Conservation (phyloP, 805 yeast species). For the Saccharomyces paradoxus region DNA sequence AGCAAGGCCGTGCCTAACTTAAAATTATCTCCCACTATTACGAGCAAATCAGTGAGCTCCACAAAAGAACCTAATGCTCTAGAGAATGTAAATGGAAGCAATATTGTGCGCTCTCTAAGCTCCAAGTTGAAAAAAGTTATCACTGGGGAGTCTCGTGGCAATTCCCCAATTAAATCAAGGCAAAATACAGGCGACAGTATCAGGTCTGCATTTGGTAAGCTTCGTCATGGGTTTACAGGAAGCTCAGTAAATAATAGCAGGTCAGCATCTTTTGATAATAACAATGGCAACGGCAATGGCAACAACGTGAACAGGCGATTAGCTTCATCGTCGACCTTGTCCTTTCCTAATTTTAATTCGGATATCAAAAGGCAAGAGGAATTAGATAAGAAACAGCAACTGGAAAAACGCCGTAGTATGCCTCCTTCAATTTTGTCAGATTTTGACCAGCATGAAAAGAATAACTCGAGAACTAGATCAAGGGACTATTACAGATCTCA, state of each 20-base stretch:
- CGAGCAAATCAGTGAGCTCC: not conserved
- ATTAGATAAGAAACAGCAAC: not conserved
- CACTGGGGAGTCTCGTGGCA: constrained; percentile 14
- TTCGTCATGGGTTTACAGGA: constrained; percentile 13
- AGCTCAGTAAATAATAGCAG: constrained; percentile 2
- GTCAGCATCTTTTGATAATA: not conserved
- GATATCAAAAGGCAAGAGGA: not conserved
- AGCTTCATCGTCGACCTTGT: not conserved
- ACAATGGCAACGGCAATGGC: not conserved
- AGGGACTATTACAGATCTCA: constrained; percentile 5
- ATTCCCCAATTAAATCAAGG: constrained; percentile 18
- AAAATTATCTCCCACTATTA: not conserved
- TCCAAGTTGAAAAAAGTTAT: constrained; percentile 13
- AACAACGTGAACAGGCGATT: not conserved
- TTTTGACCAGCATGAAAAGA: constrained; percentile 6
- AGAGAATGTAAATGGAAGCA: constrained; percentile 15
- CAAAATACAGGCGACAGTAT: constrained; percentile 24
- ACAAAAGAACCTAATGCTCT: constrained; percentile 6
- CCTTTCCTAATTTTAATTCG: not conserved
- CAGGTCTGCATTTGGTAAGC: constrained; percentile 13
- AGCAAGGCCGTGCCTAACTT: not conserved
- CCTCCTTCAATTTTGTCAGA: constrained; percentile 5
- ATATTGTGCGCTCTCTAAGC: constrained; percentile 12
- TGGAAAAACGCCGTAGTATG: constrained; percentile 2
- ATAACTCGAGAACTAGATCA: constrained; percentile 1